A percentile compares a stretch with the other conserved stretches of the same genome.
Evolutionary conservation across 169 alveolate species (phyloP).

Genomic region (Cryptosporidium viatorum): DNA sequence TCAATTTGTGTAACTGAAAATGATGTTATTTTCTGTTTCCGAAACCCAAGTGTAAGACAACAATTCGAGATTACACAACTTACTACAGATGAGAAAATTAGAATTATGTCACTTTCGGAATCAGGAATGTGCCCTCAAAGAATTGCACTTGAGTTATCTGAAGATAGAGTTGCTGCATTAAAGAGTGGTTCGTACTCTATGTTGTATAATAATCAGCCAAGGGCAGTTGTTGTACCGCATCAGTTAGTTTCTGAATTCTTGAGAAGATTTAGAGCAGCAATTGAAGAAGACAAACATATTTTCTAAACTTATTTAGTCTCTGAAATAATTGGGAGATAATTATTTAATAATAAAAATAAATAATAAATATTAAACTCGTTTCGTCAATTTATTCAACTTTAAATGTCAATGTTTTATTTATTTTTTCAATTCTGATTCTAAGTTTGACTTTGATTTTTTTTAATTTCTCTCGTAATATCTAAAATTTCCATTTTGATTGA

Average conservation of each 20-base stretch:
- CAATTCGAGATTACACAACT: constrained; percentile 47
- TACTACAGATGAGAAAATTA: constrained; percentile 67
- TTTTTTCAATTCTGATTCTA: not conserved
- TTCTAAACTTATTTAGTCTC: constrained; percentile 1
- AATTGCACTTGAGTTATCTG: constrained; percentile 72
- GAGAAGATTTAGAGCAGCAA: constrained; percentile 73
- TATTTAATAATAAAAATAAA: too few relatives aligned
- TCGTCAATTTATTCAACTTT: too few relatives aligned
- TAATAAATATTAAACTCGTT: too few relatives aligned
- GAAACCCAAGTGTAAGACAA: constrained; percentile 70
- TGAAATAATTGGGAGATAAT: not conserved
- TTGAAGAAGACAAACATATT: constrained; percentile 74
- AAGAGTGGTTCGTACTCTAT: constrained; percentile 72
- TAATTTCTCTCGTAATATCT: constrained; percentile 4
- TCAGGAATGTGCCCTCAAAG: constrained; percentile 75
- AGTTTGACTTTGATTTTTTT: not conserved
- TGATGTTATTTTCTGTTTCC: constrained; percentile 64
- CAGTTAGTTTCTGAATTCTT: constrained; percentile 68
- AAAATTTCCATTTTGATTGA: not conserved
- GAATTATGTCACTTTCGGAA: constrained; percentile 67
- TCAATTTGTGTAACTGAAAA: constrained; percentile 68
- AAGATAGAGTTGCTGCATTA: constrained; percentile 75
- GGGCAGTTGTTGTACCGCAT: constrained; percentile 74
- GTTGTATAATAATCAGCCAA: constrained; percentile 67
- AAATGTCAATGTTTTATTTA: too few relatives aligned